Conservation (phyloP, 2,329 filamentous ascomycete species). For the Cladophialophora psammophila region DNA sequence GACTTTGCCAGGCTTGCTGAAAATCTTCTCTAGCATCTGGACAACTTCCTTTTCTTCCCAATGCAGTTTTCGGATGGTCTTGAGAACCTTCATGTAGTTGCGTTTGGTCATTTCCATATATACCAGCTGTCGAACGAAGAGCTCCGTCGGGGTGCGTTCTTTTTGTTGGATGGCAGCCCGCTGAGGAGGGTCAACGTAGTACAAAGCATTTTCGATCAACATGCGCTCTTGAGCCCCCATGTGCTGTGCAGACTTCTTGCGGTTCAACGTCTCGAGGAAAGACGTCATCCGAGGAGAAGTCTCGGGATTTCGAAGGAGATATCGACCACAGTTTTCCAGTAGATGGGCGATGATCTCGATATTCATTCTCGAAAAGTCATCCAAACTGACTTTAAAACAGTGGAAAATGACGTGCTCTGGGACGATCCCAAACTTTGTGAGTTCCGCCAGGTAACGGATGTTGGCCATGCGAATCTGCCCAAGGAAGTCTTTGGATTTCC, state of each 20-base stretch:
- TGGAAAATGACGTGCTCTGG: slow-evolving; percentile 99
- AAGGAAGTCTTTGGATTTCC: slow-evolving; percentile 97
- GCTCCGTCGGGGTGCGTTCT: slow-evolving; percentile 89
- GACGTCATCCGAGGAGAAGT: slow-evolving; percentile 92
- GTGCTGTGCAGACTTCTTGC: slow-evolving; percentile 95
- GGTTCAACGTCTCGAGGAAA: slow-evolving; percentile 91
- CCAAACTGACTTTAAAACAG: slow-evolving; percentile 94
- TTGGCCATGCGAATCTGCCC: slow-evolving; percentile 93
- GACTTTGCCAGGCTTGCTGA: slow-evolving; percentile 94
- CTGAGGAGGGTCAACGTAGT: slow-evolving; percentile 95
- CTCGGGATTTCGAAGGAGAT: slow-evolving; percentile 88
- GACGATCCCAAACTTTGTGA: slow-evolving; percentile 97
- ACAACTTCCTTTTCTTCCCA: slow-evolving; percentile 95
- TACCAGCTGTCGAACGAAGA: slow-evolving; percentile 90
- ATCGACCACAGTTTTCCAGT: slow-evolving; percentile 94
- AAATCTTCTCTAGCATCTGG: slow-evolving; percentile 82
- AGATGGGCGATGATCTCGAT: slow-evolving; percentile 98
- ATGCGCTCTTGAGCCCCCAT: slow-evolving; percentile 95
- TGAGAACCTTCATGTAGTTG: slow-evolving; percentile 90
- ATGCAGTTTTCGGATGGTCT: slow-evolving; percentile 92
- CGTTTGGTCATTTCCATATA: slow-evolving; percentile 94
- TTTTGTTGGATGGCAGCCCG: slow-evolving; percentile 95
- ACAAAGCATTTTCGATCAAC: slow-evolving; percentile 97
- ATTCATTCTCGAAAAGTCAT: slow-evolving; percentile 98
- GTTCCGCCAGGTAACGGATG: slow-evolving; percentile 94